phyloP scores from a whole-genome alignment of 805 yeast genomes.

The Schwanniomyces vanrijiae region DNA sequence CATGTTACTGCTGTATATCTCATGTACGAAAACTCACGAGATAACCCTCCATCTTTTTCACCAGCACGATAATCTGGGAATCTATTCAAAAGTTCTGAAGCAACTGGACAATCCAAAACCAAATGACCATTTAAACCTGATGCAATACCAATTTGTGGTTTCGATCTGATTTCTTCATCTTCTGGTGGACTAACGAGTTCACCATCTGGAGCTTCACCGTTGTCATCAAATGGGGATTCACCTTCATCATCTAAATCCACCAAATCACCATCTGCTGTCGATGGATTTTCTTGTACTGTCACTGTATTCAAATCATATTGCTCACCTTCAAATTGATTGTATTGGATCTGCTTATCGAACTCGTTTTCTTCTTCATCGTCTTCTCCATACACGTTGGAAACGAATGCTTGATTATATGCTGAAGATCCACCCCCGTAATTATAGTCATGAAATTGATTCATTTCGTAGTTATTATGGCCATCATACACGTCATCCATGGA shows the following conservation, averaged over 20 bases:
- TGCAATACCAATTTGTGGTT: slow-evolving; percentile 34
- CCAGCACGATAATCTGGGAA: slow-evolving; percentile 38
- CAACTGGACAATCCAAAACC: slow-evolving; percentile 49
- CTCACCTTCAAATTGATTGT: slow-evolving; percentile 41
- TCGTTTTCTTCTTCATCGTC: slow-evolving; percentile 41
- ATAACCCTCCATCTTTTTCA: slow-evolving; percentile 39
- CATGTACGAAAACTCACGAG: slow-evolving; percentile 60
- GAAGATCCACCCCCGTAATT: slow-evolving; percentile 9
- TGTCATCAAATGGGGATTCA: slow-evolving; percentile 31
- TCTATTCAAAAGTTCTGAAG: slow-evolving; percentile 39
- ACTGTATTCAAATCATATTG: slow-evolving; percentile 40
- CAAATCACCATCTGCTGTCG: not conserved
- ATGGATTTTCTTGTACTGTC: slow-evolving; percentile 15
- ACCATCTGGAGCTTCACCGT: slow-evolving; percentile 9
- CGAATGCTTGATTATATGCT: slow-evolving; percentile 39
- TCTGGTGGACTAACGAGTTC: slow-evolving; percentile 32
- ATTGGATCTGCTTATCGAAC: slow-evolving; percentile 39
- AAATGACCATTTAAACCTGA: slow-evolving; percentile 44
- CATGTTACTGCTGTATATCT: slow-evolving; percentile 65
- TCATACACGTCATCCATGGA: slow-evolving; percentile 15
- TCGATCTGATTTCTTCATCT: slow-evolving; percentile 27
- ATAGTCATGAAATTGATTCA: slow-evolving; percentile 22
- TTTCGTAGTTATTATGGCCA: slow-evolving; percentile 14
- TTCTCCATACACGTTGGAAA: slow-evolving; percentile 34
- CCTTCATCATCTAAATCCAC: slow-evolving; percentile 3